A percentile compares a stretch with the other conserved stretches of the same genome.
Conservation (phyloP, 768 basidiomycete species). For the Crassisporium funariophilum region DNA sequence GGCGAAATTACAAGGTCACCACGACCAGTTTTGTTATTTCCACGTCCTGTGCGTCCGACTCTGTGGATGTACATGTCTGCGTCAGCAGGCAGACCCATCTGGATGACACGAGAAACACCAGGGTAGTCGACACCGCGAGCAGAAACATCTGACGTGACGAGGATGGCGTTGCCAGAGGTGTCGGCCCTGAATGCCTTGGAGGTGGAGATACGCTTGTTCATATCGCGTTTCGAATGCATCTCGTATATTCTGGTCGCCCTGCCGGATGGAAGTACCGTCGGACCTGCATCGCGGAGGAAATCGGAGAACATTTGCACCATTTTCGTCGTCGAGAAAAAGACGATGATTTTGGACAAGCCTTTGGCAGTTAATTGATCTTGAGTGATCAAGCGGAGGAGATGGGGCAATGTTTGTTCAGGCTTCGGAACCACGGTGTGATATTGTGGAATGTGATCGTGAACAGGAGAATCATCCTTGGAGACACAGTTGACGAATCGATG, state of each 20-base stretch:
- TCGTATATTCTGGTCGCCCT: conserved; percentile 64
- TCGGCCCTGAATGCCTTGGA: conserved; percentile 66
- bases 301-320: conserved; percentile 76
- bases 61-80: conserved; percentile 84
- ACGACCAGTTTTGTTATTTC: conserved; percentile 53
- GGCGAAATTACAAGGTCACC: conserved; percentile 82
- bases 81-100: conserved; percentile 76
- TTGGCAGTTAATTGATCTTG: conserved; percentile 82
- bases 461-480: conserved; percentile 59
- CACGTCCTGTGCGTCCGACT: conserved; percentile 83
- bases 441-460: conserved; percentile 78
- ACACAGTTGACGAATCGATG: conserved; percentile 79
- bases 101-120: conserved; percentile 85
- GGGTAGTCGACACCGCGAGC: conserved; percentile 91
- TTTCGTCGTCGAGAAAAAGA: conserved; percentile 87
- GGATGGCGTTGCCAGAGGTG: conserved; percentile 47
- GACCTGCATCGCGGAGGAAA: conserved; percentile 54
- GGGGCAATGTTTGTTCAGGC: conserved; percentile 71
- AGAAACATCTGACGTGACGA: conserved; percentile 87
- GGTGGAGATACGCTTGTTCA: conserved; percentile 55
- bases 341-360: conserved; percentile 63
- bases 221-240: conserved; percentile 77
- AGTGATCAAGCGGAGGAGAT: conserved; percentile 76
- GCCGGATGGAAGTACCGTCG: conserved; percentile 50
- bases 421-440: conserved; percentile 74